Evolutionary conservation across 2,329 filamentous ascomycete species (phyloP).

Genomic region (Beauveria varroae): DNA sequence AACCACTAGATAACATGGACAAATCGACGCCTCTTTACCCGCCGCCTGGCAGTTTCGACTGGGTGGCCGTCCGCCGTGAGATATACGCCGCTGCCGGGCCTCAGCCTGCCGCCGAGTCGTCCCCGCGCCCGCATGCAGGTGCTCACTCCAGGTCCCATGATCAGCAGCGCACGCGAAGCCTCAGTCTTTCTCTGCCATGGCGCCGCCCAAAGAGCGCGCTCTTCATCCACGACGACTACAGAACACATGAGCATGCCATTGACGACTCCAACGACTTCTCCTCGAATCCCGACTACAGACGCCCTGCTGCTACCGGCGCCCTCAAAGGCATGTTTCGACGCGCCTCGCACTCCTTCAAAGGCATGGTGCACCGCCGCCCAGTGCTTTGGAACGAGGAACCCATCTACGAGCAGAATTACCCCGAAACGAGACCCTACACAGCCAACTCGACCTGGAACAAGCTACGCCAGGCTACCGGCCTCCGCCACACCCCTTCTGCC

Average conservation of each 20-base stretch:
- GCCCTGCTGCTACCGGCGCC: slow-evolving; percentile 22
- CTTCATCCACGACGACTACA: slow-evolving; percentile 24
- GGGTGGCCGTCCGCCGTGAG: slow-evolving; percentile 4
- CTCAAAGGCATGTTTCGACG: slow-evolving; percentile 47
- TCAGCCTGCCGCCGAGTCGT: not conserved
- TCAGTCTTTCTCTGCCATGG: slow-evolving; percentile 44
- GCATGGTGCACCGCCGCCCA: slow-evolving; percentile 42
- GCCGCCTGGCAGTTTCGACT: not conserved
- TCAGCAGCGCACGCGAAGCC: slow-evolving; percentile 38
- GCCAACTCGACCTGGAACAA: slow-evolving; percentile 44
- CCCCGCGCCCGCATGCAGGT: not conserved
- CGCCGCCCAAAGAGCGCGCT: slow-evolving; percentile 39
- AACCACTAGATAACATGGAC: not conserved
- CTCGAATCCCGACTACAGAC: slow-evolving; percentile 17
- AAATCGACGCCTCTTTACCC: not conserved
- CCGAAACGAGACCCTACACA: slow-evolving; percentile 33
- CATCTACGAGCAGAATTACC: slow-evolving; percentile 20
- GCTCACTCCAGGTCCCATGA: slow-evolving; percentile 21
- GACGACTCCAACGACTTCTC: slow-evolving; percentile 19
- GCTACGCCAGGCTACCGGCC: slow-evolving; percentile 43
- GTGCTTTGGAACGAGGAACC: slow-evolving; percentile 30
- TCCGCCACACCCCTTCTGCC: slow-evolving; percentile 39
- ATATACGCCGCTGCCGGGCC: not conserved
- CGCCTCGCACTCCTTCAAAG: slow-evolving; percentile 47
- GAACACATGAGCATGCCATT: slow-evolving; percentile 22